Conservation (phyloP, 805 yeast genomes). For the Yamadazyma ubonensis region DNA sequence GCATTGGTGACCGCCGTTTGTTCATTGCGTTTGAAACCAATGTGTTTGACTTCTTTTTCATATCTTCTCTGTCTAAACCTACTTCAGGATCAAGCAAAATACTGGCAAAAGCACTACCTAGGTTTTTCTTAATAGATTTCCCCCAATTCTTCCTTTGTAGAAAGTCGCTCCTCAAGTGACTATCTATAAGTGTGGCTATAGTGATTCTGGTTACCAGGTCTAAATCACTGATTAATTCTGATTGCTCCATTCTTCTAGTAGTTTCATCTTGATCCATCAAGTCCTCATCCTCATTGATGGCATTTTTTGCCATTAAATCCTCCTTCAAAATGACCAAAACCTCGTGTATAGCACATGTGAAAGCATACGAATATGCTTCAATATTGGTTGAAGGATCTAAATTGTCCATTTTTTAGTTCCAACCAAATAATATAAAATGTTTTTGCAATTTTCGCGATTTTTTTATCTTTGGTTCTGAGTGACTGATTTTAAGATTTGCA, state of each 20-base stretch:
- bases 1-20: too few relatives aligned
- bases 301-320: slow-evolving; percentile 5
- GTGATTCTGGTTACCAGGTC: slow-evolving; percentile 18
- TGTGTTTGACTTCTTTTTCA: too few relatives aligned
- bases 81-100: slow-evolving; percentile 22
- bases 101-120: slow-evolving; percentile 15
- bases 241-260: slow-evolving; percentile 11
- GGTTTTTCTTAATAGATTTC: slow-evolving; percentile 13
- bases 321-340: slow-evolving; percentile 21
- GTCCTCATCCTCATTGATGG: slow-evolving; percentile 13
- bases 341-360: slow-evolving; percentile 24
- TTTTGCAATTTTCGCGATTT: slow-evolving; percentile 3
- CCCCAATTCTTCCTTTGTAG: slow-evolving; percentile 14
- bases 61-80: slow-evolving; percentile 12
- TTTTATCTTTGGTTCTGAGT: not conserved
- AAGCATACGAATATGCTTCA: slow-evolving; percentile 24
- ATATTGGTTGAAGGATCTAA: slow-evolving; percentile 13
- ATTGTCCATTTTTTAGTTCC: slow-evolving; percentile 9
- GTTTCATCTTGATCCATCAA: slow-evolving; percentile 18
- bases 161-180: slow-evolving; percentile 17
- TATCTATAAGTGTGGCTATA: slow-evolving; percentile 15
- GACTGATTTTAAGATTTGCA: not conserved
- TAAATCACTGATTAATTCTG: slow-evolving; percentile 20
- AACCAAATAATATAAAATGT: too few relatives aligned
- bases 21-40: too few relatives aligned